Evolutionary conservation across 2,329 filamentous ascomycete genomes (phyloP).

Genomic region (Huntiella abstrusa): DNA sequence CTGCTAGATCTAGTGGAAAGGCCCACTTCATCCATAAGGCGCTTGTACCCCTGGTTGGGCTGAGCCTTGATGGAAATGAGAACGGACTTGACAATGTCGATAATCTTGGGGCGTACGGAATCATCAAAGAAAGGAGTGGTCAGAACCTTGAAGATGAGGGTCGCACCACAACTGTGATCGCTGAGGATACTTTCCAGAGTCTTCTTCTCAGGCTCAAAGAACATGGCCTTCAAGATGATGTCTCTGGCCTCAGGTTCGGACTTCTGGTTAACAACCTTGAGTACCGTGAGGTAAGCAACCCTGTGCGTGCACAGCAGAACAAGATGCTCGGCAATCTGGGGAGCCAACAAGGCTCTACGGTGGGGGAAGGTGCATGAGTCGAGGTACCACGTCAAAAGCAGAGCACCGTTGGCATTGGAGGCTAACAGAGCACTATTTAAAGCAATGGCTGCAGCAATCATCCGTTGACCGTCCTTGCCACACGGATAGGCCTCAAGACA

Average conservation of each 20-base stretch:
- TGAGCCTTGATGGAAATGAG: slow-evolving; percentile 81
- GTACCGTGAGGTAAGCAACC: slow-evolving; percentile 87
- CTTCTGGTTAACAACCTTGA: slow-evolving; percentile 97
- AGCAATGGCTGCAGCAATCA: slow-evolving; percentile 89
- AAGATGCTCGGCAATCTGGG: slow-evolving; percentile 76
- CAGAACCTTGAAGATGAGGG: slow-evolving; percentile 93
- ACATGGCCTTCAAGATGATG: slow-evolving; percentile 71
- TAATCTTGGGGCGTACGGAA: slow-evolving; percentile 65
- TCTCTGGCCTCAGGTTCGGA: slow-evolving; percentile 85
- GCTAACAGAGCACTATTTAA: slow-evolving; percentile 90
- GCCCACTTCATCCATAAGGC: slow-evolving; percentile 95
- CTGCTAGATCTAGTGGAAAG: slow-evolving; percentile 45
- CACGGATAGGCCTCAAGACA: slow-evolving; percentile 92
- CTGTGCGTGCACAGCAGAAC: slow-evolving; percentile 97
- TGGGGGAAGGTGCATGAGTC: slow-evolving; percentile 94
- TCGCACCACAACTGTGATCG: slow-evolving; percentile 82
- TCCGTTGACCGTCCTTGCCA: slow-evolving; percentile 84
- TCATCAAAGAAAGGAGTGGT: slow-evolving; percentile 97
- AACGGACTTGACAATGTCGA: slow-evolving; percentile 82
- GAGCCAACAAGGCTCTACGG: slow-evolving; percentile 77
- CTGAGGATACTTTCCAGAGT: slow-evolving; percentile 76
- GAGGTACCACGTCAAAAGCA: slow-evolving; percentile 91
- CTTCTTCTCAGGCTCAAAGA: slow-evolving; percentile 77
- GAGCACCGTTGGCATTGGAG: slow-evolving; percentile 85
- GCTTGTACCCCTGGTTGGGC: slow-evolving; percentile 90